phyloP scores from a whole-genome alignment of 306 rosid species.

The Citrullus mucosospermus region DNA sequence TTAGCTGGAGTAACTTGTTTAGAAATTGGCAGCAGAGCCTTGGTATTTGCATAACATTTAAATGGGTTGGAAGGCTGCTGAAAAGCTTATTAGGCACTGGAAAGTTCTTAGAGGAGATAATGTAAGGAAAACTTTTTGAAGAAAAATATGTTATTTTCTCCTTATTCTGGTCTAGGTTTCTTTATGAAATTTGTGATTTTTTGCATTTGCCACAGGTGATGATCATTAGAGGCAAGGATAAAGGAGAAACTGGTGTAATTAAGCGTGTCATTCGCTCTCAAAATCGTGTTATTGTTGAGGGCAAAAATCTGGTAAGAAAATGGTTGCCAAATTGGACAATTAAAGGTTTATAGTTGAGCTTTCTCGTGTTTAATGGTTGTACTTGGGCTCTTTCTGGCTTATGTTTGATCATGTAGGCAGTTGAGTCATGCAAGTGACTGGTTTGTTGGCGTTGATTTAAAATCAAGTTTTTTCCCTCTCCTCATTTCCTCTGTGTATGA shows the following conservation, averaged over 20 bases:
- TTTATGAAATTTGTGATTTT: background rate
- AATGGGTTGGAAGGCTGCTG: slow-evolving; percentile 99
- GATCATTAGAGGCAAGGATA: slow-evolving; percentile 88
- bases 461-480: background rate
- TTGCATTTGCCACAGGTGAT: slow-evolving; percentile 41
- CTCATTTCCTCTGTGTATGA: background rate
- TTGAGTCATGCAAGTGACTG: background rate
- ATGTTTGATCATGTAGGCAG: background rate
- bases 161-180: background rate
- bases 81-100: slow-evolving; percentile 89
- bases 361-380: background rate
- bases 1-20: background rate
- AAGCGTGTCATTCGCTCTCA: slow-evolving; percentile 86
- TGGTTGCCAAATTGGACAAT: background rate
- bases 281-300: slow-evolving; percentile 88
- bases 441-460: background rate
- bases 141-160: background rate
- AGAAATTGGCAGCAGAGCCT: background rate
- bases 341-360: background rate
- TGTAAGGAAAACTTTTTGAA: slow-evolving; percentile 19
- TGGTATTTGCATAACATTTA: background rate
- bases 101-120: slow-evolving; percentile 81
- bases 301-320: slow-evolving; percentile 71
- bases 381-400: background rate
- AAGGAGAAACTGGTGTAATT: slow-evolving; percentile 59